phyloP scores from a whole-genome alignment of 129 eudicot species.

The Solidago caesia region DNA sequence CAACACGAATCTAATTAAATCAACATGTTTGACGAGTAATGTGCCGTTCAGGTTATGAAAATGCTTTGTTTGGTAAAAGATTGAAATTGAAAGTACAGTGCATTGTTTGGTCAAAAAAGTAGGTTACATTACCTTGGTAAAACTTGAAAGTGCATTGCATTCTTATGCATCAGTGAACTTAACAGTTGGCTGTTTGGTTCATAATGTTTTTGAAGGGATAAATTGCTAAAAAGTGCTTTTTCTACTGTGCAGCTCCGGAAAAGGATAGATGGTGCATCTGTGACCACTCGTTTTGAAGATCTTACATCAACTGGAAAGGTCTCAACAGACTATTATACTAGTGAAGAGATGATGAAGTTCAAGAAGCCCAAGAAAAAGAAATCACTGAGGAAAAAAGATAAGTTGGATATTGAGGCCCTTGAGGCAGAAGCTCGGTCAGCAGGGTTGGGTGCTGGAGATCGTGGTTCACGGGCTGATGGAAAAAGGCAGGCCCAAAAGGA shows the following conservation, averaged over 20 bases:
- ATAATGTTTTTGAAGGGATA: background rate
- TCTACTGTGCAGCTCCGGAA: conserved; percentile 62
- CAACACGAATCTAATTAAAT: background rate
- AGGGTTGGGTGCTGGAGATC: conserved; percentile 81
- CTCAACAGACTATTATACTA: conserved; percentile 79
- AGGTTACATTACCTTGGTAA: background rate
- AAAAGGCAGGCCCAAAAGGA: conserved; percentile 64
- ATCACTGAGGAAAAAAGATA: conserved; percentile 86
- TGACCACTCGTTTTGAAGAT: conserved; percentile 54
- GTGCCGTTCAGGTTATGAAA: background rate
- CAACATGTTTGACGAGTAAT: background rate
- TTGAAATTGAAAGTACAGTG: background rate
- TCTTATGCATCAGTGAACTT: background rate
- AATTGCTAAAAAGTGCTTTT: background rate
- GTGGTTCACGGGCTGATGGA: conserved; percentile 83
- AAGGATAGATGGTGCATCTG: conserved; percentile 69
- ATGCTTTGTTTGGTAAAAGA: background rate
- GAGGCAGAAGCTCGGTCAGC: conserved; percentile 92
- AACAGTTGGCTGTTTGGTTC: background rate
- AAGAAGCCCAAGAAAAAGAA: conserved; percentile 97
- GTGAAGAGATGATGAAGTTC: conserved; percentile 83
- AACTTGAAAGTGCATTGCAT: background rate
- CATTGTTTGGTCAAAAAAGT: background rate
- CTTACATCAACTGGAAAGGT: conserved; percentile 53
- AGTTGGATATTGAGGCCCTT: conserved; percentile 79